A percentile compares a stretch with the other conserved stretches of the same genome.
These are phyloP conservation scores for Silene vulgaris DNA, from an alignment of 179 eudicot species.

Conservation along the genomic window DNA sequence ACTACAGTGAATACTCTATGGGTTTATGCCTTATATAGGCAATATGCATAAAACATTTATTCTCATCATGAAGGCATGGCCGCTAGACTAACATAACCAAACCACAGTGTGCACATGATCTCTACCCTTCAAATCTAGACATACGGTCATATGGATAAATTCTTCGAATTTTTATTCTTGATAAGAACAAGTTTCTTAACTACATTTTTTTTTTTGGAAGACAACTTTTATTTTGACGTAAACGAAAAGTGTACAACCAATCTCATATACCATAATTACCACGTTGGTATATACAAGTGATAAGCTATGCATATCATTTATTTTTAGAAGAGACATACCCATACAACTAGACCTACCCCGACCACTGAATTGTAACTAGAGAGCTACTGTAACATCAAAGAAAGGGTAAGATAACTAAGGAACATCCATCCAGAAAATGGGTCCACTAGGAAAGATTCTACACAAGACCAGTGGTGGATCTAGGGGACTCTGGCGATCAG, in stretches of 20 bases:
- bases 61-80: background rate
- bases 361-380: conserved; percentile 12
- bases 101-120: background rate
- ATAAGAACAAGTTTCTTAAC: too few species aligned
- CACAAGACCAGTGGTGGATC: background rate
- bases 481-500: too few species aligned
- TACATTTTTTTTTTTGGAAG: too few species aligned
- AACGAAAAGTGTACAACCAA: background rate
- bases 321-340: background rate
- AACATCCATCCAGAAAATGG: conserved; percentile 16
- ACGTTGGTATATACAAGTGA: background rate
- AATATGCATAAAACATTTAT: too few species aligned
- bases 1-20: background rate
- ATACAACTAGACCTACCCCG: conserved; percentile 23
- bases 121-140: background rate
- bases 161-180: background rate
- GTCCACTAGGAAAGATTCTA: conserved; percentile 17
- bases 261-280: conserved; percentile 6
- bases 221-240: background rate
- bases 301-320: background rate
- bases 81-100: background rate
- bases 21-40: background rate
- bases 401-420: conserved; percentile 9
- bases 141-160: background rate
- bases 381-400: background rate